Evolutionary conservation across 1,284 basidiomycete genomes (phyloP).

Genomic region (Trametes sp.): DNA sequence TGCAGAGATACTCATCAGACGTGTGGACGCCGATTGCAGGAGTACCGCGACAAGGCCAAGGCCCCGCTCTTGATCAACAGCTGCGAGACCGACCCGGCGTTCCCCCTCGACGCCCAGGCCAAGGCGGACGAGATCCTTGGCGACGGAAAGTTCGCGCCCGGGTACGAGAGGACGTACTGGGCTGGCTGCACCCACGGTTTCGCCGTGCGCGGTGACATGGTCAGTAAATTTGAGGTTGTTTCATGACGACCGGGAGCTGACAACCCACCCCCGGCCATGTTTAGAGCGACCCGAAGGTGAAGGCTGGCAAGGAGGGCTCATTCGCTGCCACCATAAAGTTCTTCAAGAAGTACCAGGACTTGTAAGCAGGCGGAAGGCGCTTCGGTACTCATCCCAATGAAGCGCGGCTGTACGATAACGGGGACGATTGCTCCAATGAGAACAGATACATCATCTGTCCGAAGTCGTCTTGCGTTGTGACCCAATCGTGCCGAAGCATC

Average conservation of each 20-base stretch:
- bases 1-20: neutral
- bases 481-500: too few relatives aligned
- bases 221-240: slow-evolving; percentile 16
- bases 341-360: slow-evolving; percentile 38
- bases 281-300: slow-evolving; percentile 47
- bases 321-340: slow-evolving; percentile 49
- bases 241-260: too few relatives aligned
- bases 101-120: slow-evolving; percentile 41
- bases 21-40: slow-evolving; percentile 28
- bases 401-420: too few relatives aligned
- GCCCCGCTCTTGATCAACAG: slow-evolving; percentile 54
- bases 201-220: slow-evolving; percentile 49
- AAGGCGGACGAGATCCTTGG: slow-evolving; percentile 51
- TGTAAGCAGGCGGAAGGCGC: neutral
- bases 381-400: too few relatives aligned
- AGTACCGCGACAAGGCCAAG: slow-evolving; percentile 39
- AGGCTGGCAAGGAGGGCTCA: slow-evolving; percentile 50
- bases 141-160: slow-evolving; percentile 45
- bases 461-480: too few relatives aligned
- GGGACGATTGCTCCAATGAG: too few relatives aligned
- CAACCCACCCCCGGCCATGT: neutral
- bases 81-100: slow-evolving; percentile 46
- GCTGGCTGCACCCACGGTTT: slow-evolving; percentile 61
- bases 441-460: too few relatives aligned
- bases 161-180: slow-evolving; percentile 54